Evolutionary conservation across 768 basidiomycete genomes (phyloP), one percentile per base, ranked within the genome.

Genomic region (Rhodotorula diobovata): DNA sequence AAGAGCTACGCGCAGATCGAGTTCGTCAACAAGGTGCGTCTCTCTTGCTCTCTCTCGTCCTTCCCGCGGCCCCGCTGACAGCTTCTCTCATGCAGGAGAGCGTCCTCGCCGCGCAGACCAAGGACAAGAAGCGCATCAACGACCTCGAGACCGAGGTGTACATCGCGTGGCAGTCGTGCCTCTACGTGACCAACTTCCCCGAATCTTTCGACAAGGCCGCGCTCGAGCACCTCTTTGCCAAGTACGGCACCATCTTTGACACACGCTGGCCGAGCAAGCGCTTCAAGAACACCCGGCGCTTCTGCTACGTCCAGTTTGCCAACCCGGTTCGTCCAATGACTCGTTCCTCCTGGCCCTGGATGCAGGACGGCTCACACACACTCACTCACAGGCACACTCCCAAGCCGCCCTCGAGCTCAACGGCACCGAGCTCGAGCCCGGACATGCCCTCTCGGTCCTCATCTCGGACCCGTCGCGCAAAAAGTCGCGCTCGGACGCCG

Each of bases 241-340:
- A 96, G 93, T 93, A 90, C 80, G 96, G 96, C 18, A 85, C 84
- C 10, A 85, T 99, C 64, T 90, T 98, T 70, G 94, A 98, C 73
- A 90, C 93, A 28, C 89, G 96, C 43, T 98, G 95, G 95, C 96
- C 96, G 11, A 94, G 92, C 81, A 94, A 94, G 79, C 96, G 96
- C 79, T 93, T 92, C 84, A 95, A 93, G 81, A 87, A 83, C 67
- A 89, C 90, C 4, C 83, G 96, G 46, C 85, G 96, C 54, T 98
- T 99, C 80, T 93, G 91, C 77, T 99, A 98, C 79, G 84, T 99
- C 2, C 96, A 98, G 72, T 97, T 86, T 78, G 88, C 88, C 3
- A 87, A 87, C 30, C 90, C 91, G 0, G 94, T 92, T 67, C 62
- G 89, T 83, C 41, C 23, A 61, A 28, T 25, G 37, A n/a, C 20